Conservation (phyloP, 2,329 filamentous ascomycete species). For the Zymoseptoria tritici region DNA sequence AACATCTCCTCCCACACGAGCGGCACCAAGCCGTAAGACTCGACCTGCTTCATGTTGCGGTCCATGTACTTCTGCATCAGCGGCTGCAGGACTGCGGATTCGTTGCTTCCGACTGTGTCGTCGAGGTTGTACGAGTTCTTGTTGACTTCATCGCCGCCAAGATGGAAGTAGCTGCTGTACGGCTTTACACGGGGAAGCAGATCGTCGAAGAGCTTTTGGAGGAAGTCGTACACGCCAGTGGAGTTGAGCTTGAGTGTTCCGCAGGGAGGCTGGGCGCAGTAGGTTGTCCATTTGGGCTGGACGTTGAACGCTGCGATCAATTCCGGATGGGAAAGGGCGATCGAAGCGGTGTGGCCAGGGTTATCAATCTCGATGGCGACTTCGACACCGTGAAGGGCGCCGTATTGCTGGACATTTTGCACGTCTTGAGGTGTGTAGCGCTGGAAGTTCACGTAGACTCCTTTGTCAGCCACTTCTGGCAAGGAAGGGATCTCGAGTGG, state of each 20-base stretch:
- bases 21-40: conserved; percentile 56
- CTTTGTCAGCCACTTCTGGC: conserved; percentile 63
- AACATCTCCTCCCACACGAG: conserved; percentile 88
- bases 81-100: conserved; percentile 58
- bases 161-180: conserved; percentile 72
- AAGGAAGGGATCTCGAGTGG: conserved; percentile 71
- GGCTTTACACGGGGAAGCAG: conserved; percentile 63
- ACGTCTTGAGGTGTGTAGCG: conserved; percentile 63
- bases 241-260: conserved; percentile 71
- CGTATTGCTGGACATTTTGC: conserved; percentile 61
- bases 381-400: conserved; percentile 59
- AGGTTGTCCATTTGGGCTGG: conserved; percentile 47
- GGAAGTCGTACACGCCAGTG: conserved; percentile 59
- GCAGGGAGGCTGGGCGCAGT: conserved; percentile 48
- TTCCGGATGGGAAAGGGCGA: conserved; percentile 60
- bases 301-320: conserved; percentile 58
- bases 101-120: conserved; percentile 61
- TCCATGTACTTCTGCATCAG: conserved; percentile 72
- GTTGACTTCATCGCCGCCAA: conserved; percentile 83
- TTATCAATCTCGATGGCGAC: conserved; percentile 72
- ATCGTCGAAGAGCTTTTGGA: conserved; percentile 67
- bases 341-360: conserved; percentile 68
- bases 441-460: conserved; percentile 61
- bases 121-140: conserved; percentile 67
- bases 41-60: conserved; percentile 58